Base-by-base conservation (phyloP, 2,329 filamentous ascomycete genomes). In the Stenocarpella maydis region DNA sequence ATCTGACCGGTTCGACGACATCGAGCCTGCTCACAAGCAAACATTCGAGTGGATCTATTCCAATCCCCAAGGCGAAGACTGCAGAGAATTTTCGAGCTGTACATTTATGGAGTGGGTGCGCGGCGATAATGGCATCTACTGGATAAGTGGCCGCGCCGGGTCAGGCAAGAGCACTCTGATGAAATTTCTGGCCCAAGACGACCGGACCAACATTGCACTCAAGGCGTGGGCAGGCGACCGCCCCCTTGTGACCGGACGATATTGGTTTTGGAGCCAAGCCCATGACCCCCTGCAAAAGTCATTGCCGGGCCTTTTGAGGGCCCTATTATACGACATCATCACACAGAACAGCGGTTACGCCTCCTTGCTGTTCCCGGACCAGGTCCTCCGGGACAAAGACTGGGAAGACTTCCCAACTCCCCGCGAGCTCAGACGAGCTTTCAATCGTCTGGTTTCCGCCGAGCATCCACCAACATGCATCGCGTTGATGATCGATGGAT, bases 91-190 rank as follows among this genome's bases (percentile, higher is more conserved):
- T 17, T 28, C 47, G 3, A 50, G 24, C 4, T 28, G 21, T 14
- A 50, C 47, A 4, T 50, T 50, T 14, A 28, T 50, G 47, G 7
- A 14, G 6, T 50, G 47, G 47, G 26, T 50, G 1, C 1, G 1
- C 2, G 47, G 47, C 12, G 8, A 50, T 6, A 50, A 15, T 10
- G 37, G 39, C 14, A 24, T 61, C 14, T 61, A 26, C 8, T 61
- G 55, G 55, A 28, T 61, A 5, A 61, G 55, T 19, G 55, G 55
- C 15, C 39, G 43, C 4, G 39, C 55, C 15, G 55, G 39, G 12
- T 26, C 55, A 2, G 55, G 55, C 39, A 61, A 61, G 45, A 61
- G 55, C 15, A 61, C 58, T 4, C n/a, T 61, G 41, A 61, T 61
- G 58, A 61, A 47, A 21, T 61, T 47, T 39, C 19, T 31, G 14